Evolutionary conservation across 768 basidiomycete species (phyloP).

Genomic region (Termitomyces sp.): DNA sequence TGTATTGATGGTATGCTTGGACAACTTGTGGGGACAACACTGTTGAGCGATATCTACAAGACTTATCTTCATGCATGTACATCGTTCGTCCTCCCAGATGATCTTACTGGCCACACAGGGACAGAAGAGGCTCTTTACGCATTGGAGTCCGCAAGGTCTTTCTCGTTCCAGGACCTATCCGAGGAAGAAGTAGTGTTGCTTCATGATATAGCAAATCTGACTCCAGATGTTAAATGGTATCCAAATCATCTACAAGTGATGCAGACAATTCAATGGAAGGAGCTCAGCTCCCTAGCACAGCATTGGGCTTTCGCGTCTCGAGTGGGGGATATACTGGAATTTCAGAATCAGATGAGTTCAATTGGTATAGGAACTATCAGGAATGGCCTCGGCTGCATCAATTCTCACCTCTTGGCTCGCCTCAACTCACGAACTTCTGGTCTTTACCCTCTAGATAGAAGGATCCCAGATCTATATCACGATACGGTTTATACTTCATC

Average conservation of each 20-base stretch:
- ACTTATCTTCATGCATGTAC: not conserved
- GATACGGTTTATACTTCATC: not conserved
- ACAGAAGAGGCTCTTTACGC: not conserved
- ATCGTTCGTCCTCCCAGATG: not conserved
- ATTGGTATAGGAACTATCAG: not conserved
- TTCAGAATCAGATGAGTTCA: not conserved
- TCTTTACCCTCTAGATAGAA: not conserved
- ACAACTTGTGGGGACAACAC: not conserved
- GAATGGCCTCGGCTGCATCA: not conserved
- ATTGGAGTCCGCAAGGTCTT: not conserved
- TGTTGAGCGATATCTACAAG: not conserved
- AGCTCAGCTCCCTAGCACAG: not conserved
- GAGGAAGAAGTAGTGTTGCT: constrained; percentile 25
- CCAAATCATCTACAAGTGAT: not conserved
- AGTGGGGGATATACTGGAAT: not conserved
- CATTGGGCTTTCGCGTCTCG: not conserved
- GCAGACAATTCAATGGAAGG: not conserved
- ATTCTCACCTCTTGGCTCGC: not conserved
- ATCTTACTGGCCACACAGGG: not conserved
- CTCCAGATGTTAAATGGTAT: not conserved
- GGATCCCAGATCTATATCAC: not conserved
- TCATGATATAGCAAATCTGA: constrained; percentile 9
- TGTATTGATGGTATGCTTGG: not conserved
- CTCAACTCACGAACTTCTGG: not conserved
- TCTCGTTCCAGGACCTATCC: not conserved